Evolutionary conservation across 768 basidiomycete genomes (phyloP).

Genomic region (Strobilomyces dryophilus): DNA sequence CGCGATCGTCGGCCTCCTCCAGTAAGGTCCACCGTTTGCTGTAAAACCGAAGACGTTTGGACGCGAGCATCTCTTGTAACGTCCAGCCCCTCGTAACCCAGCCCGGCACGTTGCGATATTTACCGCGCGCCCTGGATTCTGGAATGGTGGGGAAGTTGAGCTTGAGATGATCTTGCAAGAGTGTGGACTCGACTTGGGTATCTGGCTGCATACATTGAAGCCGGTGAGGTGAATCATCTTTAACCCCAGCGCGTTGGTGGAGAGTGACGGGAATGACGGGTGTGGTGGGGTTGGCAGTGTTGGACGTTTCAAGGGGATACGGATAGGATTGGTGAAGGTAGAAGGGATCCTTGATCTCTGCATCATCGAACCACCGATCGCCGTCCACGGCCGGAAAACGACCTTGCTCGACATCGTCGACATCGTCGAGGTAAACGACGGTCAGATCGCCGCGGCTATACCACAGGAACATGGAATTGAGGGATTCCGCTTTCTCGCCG

Average conservation of each 20-base stretch:
- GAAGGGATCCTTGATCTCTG: slow-evolving; percentile 16
- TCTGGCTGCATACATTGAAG: slow-evolving; percentile 15
- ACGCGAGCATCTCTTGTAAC: slow-evolving; percentile 25
- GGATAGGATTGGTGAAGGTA: slow-evolving; percentile 3
- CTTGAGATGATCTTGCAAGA: slow-evolving; percentile 10
- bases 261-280: slow-evolving; percentile 1
- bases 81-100: slow-evolving; percentile 28
- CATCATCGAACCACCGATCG: slow-evolving; percentile 15
- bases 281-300: too few relatives aligned
- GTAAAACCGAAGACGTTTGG: slow-evolving; percentile 28
- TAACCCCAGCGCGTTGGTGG: slow-evolving; percentile 1
- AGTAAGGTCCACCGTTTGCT: slow-evolving; percentile 22
- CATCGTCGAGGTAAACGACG: slow-evolving; percentile 27
- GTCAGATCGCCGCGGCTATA: slow-evolving; percentile 25
- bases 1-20: slow-evolving; percentile 18
- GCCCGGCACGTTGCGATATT: slow-evolving; percentile 6
- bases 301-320: background rate
- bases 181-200: slow-evolving; percentile 18
- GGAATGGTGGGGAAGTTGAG: background rate
- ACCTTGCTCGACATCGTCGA: slow-evolving; percentile 20
- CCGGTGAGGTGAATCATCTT: background rate
- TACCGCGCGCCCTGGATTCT: background rate
- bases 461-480: slow-evolving; percentile 30
- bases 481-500: slow-evolving; percentile 25
- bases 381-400: slow-evolving; percentile 5